Base-by-base conservation (phyloP, 73 alveolate species). In the Tetrahymena malaccensis region DNA sequence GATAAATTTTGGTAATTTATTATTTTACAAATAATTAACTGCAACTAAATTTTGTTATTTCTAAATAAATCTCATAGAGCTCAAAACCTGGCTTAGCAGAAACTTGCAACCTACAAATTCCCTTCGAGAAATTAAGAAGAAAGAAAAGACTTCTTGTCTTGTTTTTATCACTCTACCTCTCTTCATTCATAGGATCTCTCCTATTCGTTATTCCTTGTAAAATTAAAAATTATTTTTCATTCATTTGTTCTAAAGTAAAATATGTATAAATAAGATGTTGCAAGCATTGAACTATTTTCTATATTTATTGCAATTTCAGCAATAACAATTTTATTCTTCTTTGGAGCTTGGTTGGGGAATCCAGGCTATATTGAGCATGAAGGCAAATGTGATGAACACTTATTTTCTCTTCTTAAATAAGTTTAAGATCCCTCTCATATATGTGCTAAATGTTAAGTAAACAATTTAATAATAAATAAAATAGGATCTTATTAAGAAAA, bases 371-470 rank as follows among this genome's bases (percentile, higher is more conserved):
- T 96, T 12, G 89, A 50, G 95, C 70, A 35, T 25, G 40, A 43
- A 44, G 70, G 84, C n/a, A 95, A 56, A 85, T 95, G 97, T 93
- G 70, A 31, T 31, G 55, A 50, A 85, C 94, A 93, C 55, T 95
- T 70, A 70, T 70, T 70, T 33, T 70, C 89, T 70, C 17, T 70
- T 17, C 89, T 96, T 10, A 56, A 94, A 93, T 35, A 97, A 95
- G 85, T 83, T 85, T 95, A 94, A 38, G 96, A 94, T 93, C 95
- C 98, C 12, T 58, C 55, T 15, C 94, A 95, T 4, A 94, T 97
- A 12, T 97, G 98, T 96, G 97, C 98, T 21, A 98, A 97, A 55
- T 97, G 98, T 94, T 85, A 96, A 84, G 98, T 96, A 34, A 95
- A 19, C 31, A 21, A 70, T 22, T 4, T 12, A 34, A 50, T 34